These are phyloP conservation scores for Apiospora phragmitis DNA, from an alignment of 2,329 filamentous ascomycete genomes.

Conservation along the genomic window DNA sequence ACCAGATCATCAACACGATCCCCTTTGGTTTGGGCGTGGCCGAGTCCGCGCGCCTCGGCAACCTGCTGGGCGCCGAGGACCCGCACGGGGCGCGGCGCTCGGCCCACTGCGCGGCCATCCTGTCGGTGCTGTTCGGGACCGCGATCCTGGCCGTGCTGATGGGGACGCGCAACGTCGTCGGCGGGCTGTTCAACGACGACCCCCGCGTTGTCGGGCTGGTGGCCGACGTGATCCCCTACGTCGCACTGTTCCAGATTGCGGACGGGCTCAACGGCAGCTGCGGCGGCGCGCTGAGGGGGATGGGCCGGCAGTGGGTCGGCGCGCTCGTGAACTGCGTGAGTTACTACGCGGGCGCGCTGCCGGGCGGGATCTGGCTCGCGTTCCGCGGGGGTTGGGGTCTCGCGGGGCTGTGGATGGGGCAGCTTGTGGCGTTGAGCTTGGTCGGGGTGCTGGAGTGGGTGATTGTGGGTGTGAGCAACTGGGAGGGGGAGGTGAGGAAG, in stretches of 20 bases:
- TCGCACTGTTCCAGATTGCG: conserved; percentile 87
- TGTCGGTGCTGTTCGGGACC: conserved; percentile 69
- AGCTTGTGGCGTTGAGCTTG: conserved; percentile 78
- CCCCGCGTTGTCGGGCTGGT: conserved; percentile 70
- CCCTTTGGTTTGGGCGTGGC: conserved; percentile 86
- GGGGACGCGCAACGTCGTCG: conserved; percentile 71
- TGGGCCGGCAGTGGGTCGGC: conserved; percentile 85
- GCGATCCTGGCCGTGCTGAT: conserved; percentile 70
- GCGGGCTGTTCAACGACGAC: conserved; percentile 80
- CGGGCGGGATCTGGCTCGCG: conserved; percentile 13
- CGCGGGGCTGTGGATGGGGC: conserved; percentile 76
- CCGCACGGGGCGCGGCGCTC: conserved; percentile 67
- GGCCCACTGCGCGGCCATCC: conserved; percentile 72
- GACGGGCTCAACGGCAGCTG: conserved; percentile 86
- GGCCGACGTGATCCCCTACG: conserved; percentile 77
- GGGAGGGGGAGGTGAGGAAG: conserved; percentile 71
- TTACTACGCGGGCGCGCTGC: conserved; percentile 78
- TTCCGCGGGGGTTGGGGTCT: conserved; percentile 16
- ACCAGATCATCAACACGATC: conserved; percentile 82
- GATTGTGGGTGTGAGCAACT: conserved; percentile 76
- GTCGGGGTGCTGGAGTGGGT: conserved; percentile 78
- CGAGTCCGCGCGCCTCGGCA: conserved; percentile 75
- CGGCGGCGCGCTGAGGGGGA: conserved; percentile 77
- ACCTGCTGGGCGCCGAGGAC: conserved; percentile 71
- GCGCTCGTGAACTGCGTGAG: conserved; percentile 79